Evolutionary conservation across 805 yeast genomes (phyloP), one percentile per base, ranked within the genome.

Genomic region (Tanozyma kutaoensis): DNA sequence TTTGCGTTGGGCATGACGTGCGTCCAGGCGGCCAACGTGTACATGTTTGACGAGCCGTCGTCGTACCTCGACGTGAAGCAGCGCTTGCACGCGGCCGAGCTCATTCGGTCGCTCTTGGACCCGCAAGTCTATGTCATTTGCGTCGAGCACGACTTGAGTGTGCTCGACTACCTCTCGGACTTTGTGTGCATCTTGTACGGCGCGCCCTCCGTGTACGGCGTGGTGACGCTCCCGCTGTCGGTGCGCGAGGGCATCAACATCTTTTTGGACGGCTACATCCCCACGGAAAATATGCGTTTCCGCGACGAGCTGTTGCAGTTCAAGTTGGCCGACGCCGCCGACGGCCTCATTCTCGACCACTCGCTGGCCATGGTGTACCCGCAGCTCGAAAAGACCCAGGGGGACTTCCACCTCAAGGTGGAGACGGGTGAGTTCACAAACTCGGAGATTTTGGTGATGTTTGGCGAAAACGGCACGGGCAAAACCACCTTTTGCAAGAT

Each of bases 381-480:
- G 31, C 42, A 63, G 17, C 77, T 91, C 93, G 48, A 54, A 30
- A 86, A 84, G 69, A 85, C 96, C 24, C 88, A 86, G 65, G 98
- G 98, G 49, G 96, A 86, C 56, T 91, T 91, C 79, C 74, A 72
- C 48, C 67, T 91, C 52, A 63, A 58, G 32, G 77, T 91, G 34
- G 78, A 81, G 47, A 48, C 70, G 24, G 99, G 99, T 60, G 86
- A 78, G 32, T 91, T 88, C 60, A 76, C 93, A 30, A 93, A 91
- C 55, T 81, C 95, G 23, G 98, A 91, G 64, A 91, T 91, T 44
- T 69, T 91, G 46, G 98, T 91, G 31, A 82, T 91, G 95, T 88
- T 91, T 94, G 99, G 99, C 52, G 98, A 91, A 62, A 91, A 91
- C 56, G 99, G 99, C 64, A 91, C 98, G 12, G 99, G 99, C 66